Conservation (phyloP, 176 grass and related monocot genomes). For the Aegilops longissima region DNA sequence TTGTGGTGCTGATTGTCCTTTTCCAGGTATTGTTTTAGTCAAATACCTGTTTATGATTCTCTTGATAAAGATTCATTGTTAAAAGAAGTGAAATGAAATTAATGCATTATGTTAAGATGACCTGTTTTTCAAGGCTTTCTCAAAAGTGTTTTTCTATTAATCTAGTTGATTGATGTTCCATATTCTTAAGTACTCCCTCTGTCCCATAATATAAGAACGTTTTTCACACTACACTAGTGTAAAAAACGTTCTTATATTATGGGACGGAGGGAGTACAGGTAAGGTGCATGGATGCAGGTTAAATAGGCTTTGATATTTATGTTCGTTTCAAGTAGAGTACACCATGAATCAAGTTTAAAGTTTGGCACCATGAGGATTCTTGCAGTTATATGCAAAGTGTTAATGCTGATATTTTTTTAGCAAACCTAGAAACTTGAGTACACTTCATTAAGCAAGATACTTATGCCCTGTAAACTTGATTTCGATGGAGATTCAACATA, state of each 20-base stretch:
- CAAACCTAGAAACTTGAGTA: neutral
- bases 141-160: neutral
- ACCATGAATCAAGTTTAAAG: constrained; percentile 1
- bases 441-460: neutral
- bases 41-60: neutral
- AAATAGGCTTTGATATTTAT: neutral
- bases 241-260: no score
- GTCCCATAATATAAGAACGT: no score
- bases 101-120: neutral
- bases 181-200: neutral
- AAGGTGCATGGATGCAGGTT: neutral
- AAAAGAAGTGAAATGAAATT: constrained; percentile 1
- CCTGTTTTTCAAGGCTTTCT: neutral
- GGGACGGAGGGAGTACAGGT: no score
- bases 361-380: neutral
- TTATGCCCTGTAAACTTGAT: neutral
- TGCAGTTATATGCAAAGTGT: neutral
- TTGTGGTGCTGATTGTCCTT: constrained; percentile 83
- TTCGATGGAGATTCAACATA: neutral
- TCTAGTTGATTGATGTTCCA: neutral
- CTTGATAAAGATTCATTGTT: constrained; percentile 8
- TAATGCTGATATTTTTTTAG: neutral
- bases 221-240: no score
- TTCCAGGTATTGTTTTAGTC: constrained; percentile 72
- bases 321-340: constrained; percentile 1